These are phyloP conservation scores for Solanum pimpinellifolium DNA, from an alignment of 257 asterid species.

Conservation along the genomic window DNA sequence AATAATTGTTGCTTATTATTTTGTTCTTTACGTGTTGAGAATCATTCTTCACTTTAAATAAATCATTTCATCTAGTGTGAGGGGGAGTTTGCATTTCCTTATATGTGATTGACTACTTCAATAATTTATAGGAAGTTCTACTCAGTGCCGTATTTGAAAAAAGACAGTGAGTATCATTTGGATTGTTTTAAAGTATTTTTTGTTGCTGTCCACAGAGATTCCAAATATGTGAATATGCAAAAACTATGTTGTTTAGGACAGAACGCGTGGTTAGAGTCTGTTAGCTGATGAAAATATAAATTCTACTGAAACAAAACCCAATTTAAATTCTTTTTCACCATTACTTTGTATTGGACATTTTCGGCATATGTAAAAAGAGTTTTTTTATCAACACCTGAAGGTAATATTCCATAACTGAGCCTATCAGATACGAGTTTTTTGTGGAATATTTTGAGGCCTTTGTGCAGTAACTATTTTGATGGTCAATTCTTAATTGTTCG, in stretches of 20 bases:
- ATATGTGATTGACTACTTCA: no score
- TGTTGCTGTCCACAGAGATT: no score
- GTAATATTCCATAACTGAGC: not conserved
- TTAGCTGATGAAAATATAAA: constrained; percentile 50
- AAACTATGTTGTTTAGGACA: constrained; percentile 45
- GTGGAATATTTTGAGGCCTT: not conserved
- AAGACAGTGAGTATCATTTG: no score
- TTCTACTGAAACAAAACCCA: not conserved
- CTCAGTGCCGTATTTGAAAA: no score
- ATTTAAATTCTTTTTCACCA: not conserved
- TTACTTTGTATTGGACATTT: not conserved
- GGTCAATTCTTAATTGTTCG: not conserved
- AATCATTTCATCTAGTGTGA: no score
- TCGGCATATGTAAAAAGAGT: not conserved
- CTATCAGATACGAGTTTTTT: not conserved
- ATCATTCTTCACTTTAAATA: no score
- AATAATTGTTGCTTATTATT: no score
- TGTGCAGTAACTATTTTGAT: not conserved
- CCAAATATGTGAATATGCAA: constrained; percentile 63
- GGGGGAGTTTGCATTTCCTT: no score
- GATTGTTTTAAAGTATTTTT: no score
- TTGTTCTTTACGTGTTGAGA: no score
- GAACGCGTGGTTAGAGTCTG: constrained; percentile 59
- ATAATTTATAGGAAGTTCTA: no score
- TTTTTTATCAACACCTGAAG: not conserved